Base-by-base conservation (phyloP, 148 eudicot genomes). In the Amaranthus hypochondriacus region DNA sequence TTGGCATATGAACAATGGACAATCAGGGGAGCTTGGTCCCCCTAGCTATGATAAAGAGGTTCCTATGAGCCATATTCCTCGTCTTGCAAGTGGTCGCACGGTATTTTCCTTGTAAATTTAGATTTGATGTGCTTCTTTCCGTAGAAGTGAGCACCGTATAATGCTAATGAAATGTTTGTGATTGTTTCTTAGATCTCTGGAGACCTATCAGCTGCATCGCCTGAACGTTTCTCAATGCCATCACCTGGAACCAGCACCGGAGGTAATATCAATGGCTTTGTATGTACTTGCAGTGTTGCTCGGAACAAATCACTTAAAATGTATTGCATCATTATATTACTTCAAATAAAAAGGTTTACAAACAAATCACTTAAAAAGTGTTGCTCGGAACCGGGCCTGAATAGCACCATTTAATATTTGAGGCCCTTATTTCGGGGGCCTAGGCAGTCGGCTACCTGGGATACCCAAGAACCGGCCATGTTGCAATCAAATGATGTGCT, bases 191-290 rank as follows among this genome's bases (percentile, higher is more conserved):
- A 82, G 85, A 39, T 78, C 6, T 84, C 86, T 68, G 86, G 86
- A 72, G 86, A 84, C 58, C 68, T 84, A 48, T 84, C 84, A 0
- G 86, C 84, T 72, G 82, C 84, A 9, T 84, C 86, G 5, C 84
- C 86, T 43, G 86, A 56, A 54, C 84, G 76, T 28, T 76, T 9
- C 18, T 81, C 84, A 42, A 78, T 83, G 83, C 74, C 84, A 67
- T 83, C 84, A 9, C 79, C 86, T 51, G 84, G 75, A 9, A 52
- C 67, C 13, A 74, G 81, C 55, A 66, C 69, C 57, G 83, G 84
- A 78, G 86, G 86, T 80, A 83, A 48, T 61, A 3, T 49, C 43
- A 5, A 59, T 73, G 56, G 28, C 14, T 57, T 56, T 18, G 18
- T 18, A 18, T 18, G 18, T 18, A 18, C 18, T 18, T 18, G 18